Percentiles rank a stretch among this genome's conserved stretches.
These are phyloP conservation scores for Corylus avellana DNA, from an alignment of 306 rosid genomes.

Conservation along the genomic window DNA sequence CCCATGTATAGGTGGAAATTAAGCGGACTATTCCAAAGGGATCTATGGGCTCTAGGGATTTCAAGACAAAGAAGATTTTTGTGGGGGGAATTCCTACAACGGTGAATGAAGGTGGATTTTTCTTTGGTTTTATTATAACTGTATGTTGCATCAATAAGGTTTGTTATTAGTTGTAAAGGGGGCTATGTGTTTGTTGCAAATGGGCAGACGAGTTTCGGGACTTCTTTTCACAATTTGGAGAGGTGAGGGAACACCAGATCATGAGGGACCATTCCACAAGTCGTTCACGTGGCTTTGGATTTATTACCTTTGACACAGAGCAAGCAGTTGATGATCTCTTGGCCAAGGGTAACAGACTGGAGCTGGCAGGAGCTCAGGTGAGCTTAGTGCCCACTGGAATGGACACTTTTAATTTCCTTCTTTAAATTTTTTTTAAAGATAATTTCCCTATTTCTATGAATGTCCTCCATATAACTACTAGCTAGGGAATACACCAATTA, in stretches of 20 bases:
- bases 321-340: conserved; percentile 86
- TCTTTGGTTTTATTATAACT: conserved; percentile 17
- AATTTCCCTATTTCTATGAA: not conserved
- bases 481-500: not conserved
- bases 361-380: conserved; percentile 88
- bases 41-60: conserved; percentile 75
- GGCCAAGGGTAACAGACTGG: conserved; percentile 85
- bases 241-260: conserved; percentile 79
- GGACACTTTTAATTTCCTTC: not conserved
- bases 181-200: conserved; percentile 11
- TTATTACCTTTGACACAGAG: conserved; percentile 73
- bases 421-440: not conserved
- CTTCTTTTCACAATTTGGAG: conserved; percentile 81
- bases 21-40: conserved; percentile 97
- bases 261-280: conserved; percentile 90
- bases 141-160: not conserved
- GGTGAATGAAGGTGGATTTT: conserved; percentile 74
- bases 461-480: not conserved
- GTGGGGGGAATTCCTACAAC: conserved; percentile 94
- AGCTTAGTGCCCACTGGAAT: conserved; percentile 16
- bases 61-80: conserved; percentile 88
- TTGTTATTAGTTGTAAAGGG: conserved; percentile 16
- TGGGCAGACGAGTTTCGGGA: conserved; percentile 70
- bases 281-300: conserved; percentile 91
- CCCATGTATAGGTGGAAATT: conserved; percentile 71